Evolutionary conservation across 352 stramenopile species (phyloP).

Genomic region (Blastocystis sp.): DNA sequence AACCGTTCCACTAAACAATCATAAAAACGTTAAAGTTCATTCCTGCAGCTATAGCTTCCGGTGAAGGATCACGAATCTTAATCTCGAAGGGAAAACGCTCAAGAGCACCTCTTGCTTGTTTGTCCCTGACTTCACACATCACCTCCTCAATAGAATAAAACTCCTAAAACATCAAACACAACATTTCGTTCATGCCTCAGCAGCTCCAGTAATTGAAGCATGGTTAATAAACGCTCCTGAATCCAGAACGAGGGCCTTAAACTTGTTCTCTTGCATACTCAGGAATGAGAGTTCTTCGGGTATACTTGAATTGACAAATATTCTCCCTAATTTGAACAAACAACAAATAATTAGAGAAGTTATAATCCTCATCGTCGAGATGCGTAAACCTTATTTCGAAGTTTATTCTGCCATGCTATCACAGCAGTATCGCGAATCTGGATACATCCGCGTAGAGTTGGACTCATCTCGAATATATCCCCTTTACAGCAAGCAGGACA

Average conservation of each 20-base stretch:
- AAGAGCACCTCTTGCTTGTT: slow-evolving; percentile 9
- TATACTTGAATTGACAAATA: not conserved
- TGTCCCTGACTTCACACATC: slow-evolving; percentile 47
- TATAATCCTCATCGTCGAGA: not conserved
- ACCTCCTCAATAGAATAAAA: slow-evolving; percentile 59
- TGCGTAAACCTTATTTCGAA: not conserved
- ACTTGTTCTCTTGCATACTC: slow-evolving; percentile 38
- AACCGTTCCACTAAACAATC: slow-evolving; percentile 19
- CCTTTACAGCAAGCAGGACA: slow-evolving; percentile 22
- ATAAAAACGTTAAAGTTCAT: not conserved
- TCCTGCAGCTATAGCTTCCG: slow-evolving; percentile 43
- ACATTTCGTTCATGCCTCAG: not conserved
- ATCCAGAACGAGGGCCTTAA: slow-evolving; percentile 42
- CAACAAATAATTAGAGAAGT: too few species aligned
- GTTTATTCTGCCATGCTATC: not conserved
- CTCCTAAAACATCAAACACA: not conserved
- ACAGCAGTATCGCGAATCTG: slow-evolving; percentile 16
- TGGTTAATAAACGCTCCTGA: slow-evolving; percentile 31
- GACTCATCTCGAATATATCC: slow-evolving; percentile 29
- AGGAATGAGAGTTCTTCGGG: not conserved
- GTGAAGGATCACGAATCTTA: slow-evolving; percentile 25
- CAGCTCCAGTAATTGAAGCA: slow-evolving; percentile 1
- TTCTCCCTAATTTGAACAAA: not conserved
- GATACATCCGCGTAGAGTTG: not conserved
- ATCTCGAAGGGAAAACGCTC: slow-evolving; percentile 60